Conservation (phyloP, 192 early-diverging fungal species). For the Coemansia sp. region DNA sequence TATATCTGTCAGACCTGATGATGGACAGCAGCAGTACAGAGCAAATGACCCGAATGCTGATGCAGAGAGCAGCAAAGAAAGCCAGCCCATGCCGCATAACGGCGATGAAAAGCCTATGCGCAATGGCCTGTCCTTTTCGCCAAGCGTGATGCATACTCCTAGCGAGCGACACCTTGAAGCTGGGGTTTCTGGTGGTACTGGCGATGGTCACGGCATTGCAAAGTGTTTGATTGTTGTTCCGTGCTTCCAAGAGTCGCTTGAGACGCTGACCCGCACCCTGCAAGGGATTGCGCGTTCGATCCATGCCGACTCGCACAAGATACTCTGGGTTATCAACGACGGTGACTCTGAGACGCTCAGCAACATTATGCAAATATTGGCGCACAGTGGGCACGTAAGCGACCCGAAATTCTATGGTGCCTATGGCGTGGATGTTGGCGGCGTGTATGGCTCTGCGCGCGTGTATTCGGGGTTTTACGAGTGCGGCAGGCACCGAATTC, state of each 20-base stretch:
- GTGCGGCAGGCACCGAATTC: slow-evolving; percentile 82
- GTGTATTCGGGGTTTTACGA: slow-evolving; percentile 95
- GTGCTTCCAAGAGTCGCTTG: slow-evolving; percentile 33
- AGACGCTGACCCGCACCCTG: slow-evolving; percentile 41
- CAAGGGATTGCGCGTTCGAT: slow-evolving; percentile 46
- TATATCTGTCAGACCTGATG: not conserved
- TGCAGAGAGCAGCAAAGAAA: not conserved
- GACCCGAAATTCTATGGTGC: slow-evolving; percentile 53
- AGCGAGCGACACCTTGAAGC: slow-evolving; percentile 16
- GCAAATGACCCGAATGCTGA: not conserved
- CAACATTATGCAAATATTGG: slow-evolving; percentile 35
- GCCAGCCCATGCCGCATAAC: not conserved
- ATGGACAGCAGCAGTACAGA: not conserved
- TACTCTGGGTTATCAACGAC: slow-evolving; percentile 52
- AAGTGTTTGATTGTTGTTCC: slow-evolving; percentile 48
- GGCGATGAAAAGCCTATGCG: not conserved
- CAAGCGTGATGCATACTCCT: not conserved
- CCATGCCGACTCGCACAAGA: slow-evolving; percentile 36
- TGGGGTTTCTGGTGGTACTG: not conserved
- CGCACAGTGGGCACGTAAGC: slow-evolving; percentile 35
- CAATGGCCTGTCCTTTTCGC: not conserved
- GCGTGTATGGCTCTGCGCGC: slow-evolving; percentile 39
- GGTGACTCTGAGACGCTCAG: slow-evolving; percentile 27
- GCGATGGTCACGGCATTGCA: slow-evolving; percentile 6
- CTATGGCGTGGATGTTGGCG: slow-evolving; percentile 31